A percentile compares a stretch with the other conserved stretches of the same genome.
Evolutionary conservation across 225 moss, liverwort and hornwort genomes (phyloP).

Genomic region (Straminergon stramineum): DNA sequence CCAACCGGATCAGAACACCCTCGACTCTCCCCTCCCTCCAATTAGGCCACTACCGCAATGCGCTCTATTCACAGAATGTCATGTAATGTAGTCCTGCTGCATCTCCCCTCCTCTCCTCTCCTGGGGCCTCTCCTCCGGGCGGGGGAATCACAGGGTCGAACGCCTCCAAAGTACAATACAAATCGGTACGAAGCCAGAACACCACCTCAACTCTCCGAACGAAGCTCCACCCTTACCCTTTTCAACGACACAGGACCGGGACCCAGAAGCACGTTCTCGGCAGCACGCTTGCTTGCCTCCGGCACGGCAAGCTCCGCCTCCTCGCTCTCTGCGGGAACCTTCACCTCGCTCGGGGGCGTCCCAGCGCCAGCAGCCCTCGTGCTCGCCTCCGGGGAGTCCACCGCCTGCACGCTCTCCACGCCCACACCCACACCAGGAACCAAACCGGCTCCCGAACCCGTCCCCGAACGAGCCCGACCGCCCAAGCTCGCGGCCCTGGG

Average conservation of each 20-base stretch:
- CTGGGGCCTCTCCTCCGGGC: not conserved
- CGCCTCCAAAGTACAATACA: constrained; percentile 17
- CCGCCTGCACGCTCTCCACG: not conserved
- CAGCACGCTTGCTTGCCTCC: constrained; percentile 4
- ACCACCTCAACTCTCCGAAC: constrained; percentile 15
- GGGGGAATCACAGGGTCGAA: constrained; percentile 9
- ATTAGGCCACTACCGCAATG: not conserved
- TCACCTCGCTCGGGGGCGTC: not conserved
- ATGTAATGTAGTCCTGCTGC: not conserved
- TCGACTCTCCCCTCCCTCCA: not conserved
- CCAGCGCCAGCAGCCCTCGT: not conserved
- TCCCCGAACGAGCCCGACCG: not conserved
- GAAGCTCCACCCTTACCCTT: constrained; percentile 39
- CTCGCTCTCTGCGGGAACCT: constrained; percentile 13
- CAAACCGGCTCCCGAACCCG: not conserved
- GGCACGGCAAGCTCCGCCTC: constrained; percentile 20
- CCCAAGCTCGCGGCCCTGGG: constrained; percentile 14
- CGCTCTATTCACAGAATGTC: constrained; percentile 6
- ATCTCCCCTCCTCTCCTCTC: constrained; percentile 1
- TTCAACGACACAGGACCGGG: constrained; percentile 21
- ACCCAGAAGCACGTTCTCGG: constrained; percentile 10
- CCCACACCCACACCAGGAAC: not conserved
- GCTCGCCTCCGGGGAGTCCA: constrained; percentile 22
- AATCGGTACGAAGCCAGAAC: not conserved
- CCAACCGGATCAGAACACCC: not conserved